Evolutionary conservation across 345 rosid species (phyloP).

Genomic region (Salix exigua): DNA sequence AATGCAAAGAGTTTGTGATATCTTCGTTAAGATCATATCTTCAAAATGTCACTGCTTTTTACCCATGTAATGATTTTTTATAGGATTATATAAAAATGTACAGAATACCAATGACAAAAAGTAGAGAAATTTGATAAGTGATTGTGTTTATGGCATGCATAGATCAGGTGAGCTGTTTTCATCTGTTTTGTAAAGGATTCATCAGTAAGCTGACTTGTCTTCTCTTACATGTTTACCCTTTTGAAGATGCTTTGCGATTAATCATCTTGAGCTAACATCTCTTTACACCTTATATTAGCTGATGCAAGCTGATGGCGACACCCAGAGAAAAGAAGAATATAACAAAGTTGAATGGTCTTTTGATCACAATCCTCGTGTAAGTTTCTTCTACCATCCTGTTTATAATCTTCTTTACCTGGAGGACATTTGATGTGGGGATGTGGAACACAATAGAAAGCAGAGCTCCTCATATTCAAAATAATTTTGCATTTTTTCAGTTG

Average conservation of each 20-base stretch:
- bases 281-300: conserved; percentile 38
- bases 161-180: neutral
- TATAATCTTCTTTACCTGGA: neutral
- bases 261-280: conserved; percentile 6
- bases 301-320: conserved; percentile 40
- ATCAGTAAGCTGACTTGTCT: neutral
- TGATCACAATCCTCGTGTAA: conserved; percentile 58
- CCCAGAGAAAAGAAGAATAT: conserved; percentile 56
- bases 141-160: no score
- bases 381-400: conserved; percentile 25
- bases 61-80: neutral
- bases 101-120: neutral
- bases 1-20: no score
- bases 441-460: neutral
- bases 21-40: neutral
- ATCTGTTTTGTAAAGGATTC: neutral
- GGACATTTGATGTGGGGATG: neutral
- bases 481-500: neutral
- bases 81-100: neutral
- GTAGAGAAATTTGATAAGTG: neutral
- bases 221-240: neutral
- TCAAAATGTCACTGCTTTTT: neutral
- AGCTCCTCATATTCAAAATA: no score
- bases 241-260: neutral
- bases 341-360: conserved; percentile 72